Evolutionary conservation across 2,329 filamentous ascomycete genomes (phyloP), one percentile per base, ranked within the genome.

Genomic region (Stagonosporopsis cucurbitacearum): DNA sequence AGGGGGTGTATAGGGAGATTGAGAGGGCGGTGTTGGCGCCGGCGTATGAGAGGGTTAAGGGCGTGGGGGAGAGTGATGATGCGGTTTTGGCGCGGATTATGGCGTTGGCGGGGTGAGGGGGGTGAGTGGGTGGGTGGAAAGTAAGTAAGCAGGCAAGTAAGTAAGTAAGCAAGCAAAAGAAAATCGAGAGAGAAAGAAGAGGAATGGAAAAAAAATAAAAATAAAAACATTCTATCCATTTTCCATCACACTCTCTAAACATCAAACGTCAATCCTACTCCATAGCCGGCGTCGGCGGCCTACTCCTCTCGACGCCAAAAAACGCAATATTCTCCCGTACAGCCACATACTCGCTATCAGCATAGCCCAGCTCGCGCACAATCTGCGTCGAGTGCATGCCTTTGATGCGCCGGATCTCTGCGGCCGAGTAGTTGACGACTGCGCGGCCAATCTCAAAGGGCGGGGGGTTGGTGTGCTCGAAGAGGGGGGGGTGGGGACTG

Each of bases 331-430:
- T 94, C 75, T 96, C 92, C 60, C 92, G 82, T 69, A 95, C 82
- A 9, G 92, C 93, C 36, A 98, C 89, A 77, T 98, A 97, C 77
- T 98, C 92, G 69, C 90, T 96, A 73, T 97, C 93, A 19, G 92
- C 91, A 77, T 97, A 99, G 3, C 94, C 95, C 28, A 99, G 79
- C 40, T 95, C 79, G 9, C 84, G 82, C 43, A 87, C 82, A 60
- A 99, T 97, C 72, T 96, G 89, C 6, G 82, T 85, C 71, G 92
- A 96, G 72, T 90, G 87, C 62, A 89, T 81, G 1, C 95, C 95
- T 78, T 90, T 92, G 71, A 99, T 96, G 46, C 90, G 81, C 54
- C 81, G 79, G 58, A 99, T 92, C 77, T 99, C 94, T 1, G 83
- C 80, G 1, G 90, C 87, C n/a, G 90, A 90, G 73, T 98, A 99